Conservation (phyloP, 2,329 filamentous ascomycete species). For the Cladosporium austrohemisphaericum region DNA sequence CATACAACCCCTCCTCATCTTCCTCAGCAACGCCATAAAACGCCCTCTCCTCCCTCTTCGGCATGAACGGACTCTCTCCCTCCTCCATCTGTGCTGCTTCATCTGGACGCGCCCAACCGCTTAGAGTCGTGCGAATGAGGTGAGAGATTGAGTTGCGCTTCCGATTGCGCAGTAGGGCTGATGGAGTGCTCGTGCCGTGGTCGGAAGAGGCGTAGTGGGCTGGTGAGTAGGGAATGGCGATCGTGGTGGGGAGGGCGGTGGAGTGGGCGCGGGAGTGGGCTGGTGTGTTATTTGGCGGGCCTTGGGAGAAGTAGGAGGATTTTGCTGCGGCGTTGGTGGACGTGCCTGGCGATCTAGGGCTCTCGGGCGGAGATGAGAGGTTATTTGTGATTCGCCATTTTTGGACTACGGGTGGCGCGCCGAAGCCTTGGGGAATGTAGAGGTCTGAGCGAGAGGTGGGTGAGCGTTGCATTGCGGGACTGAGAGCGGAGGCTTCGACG, state of each 20-base stretch:
- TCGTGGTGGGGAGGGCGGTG: neutral
- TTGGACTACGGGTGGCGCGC: neutral
- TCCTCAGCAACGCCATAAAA: constrained; percentile 2
- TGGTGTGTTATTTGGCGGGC: neutral
- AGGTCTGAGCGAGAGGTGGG: neutral
- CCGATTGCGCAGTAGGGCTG: neutral
- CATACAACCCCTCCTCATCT: constrained; percentile 5
- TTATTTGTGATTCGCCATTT: neutral
- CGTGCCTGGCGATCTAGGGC: too few species aligned
- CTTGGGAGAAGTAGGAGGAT: neutral
- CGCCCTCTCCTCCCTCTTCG: constrained; percentile 11
- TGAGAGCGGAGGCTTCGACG: neutral
- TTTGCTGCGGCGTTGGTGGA: neutral
- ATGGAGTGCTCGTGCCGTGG: neutral
- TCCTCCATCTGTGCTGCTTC: constrained; percentile 16
- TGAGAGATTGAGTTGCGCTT: constrained; percentile 3
- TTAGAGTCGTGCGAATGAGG: neutral
- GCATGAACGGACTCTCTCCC: constrained; percentile 16
- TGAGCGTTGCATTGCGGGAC: neutral
- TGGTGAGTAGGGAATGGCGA: neutral
- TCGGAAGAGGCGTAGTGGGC: too few species aligned
- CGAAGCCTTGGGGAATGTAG: neutral
- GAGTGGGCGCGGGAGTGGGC: neutral
- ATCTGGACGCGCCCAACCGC: neutral
- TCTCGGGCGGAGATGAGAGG: neutral